phyloP scores from a whole-genome alignment of 2,329 filamentous ascomycete species.

The Trichoderma endophyticum region DNA sequence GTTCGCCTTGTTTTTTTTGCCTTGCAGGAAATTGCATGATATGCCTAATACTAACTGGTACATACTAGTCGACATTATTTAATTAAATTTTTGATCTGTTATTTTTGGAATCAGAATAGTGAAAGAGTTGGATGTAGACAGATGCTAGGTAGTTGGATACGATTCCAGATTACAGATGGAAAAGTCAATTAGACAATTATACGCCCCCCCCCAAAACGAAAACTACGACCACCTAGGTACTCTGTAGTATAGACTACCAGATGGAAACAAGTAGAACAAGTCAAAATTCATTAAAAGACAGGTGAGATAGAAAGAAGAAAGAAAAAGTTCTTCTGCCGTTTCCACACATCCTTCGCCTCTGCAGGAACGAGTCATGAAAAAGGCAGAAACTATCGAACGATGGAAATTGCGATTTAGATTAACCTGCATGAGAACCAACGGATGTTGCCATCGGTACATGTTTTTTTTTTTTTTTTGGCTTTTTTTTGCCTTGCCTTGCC shows the following conservation, averaged over 20 bases:
- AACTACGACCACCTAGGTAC: neutral
- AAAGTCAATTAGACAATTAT: neutral
- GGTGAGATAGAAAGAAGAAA: neutral
- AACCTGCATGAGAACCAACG: neutral
- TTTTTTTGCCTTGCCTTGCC: neutral
- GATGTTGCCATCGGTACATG: neutral
- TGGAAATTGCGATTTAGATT: neutral
- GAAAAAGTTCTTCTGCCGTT: neutral
- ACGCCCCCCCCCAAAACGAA: neutral
- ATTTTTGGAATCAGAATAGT: neutral
- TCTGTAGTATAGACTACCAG: neutral
- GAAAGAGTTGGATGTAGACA: neutral
- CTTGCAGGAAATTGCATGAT: neutral
- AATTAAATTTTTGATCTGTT: neutral
- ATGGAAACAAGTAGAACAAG: neutral
- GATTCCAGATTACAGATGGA: neutral
- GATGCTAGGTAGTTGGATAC: neutral
- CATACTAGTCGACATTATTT: neutral
- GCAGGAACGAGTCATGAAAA: slow-evolving; percentile 11
- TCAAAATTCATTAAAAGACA: neutral
- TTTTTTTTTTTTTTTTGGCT: neutral
- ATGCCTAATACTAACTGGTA: neutral
- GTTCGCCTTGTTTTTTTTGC: neutral
- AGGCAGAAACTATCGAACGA: neutral
- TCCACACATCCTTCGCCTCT: neutral